These are phyloP conservation scores for Tetradesmus lagerheimii DNA, from an alignment of 139 green algal species.

Conservation along the genomic window DNA sequence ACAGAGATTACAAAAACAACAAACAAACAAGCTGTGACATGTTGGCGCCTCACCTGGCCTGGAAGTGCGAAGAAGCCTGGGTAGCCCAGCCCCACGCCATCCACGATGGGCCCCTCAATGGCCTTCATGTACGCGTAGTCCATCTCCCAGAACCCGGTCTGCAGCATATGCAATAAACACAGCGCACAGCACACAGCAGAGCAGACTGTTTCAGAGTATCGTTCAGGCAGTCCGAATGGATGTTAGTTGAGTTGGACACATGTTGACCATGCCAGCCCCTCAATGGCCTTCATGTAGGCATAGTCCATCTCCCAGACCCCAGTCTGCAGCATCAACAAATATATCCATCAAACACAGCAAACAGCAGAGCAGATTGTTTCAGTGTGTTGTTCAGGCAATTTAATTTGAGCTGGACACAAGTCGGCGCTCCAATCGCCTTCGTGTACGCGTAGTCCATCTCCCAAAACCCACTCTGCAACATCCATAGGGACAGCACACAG, in stretches of 20 bases:
- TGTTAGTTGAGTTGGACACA: too few species aligned
- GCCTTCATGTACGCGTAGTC: slow-evolving; percentile 44
- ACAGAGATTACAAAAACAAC: background rate
- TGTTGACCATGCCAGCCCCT: too few species aligned
- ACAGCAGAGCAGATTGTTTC: too few species aligned
- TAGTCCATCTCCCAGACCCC: slow-evolving; percentile 36
- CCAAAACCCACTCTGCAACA: slow-evolving; percentile 34
- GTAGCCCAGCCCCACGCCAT: slow-evolving; percentile 43
- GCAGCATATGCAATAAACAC: background rate
- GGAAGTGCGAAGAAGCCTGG: slow-evolving; percentile 33
- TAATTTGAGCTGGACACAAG: too few species aligned
- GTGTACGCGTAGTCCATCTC: slow-evolving; percentile 40
- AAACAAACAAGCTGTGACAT: background rate
- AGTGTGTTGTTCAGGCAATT: too few species aligned
- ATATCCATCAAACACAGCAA: background rate
- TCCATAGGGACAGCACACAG: too few species aligned
- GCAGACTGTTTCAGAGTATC: too few species aligned
- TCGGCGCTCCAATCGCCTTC: slow-evolving; percentile 33
- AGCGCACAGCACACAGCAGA: background rate
- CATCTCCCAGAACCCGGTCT: slow-evolving; percentile 39
- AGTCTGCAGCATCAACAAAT: background rate
- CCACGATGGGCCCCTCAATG: slow-evolving; percentile 44
- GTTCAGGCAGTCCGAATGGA: too few species aligned
- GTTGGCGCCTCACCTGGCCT: background rate
- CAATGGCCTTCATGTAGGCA: slow-evolving; percentile 35